Percentiles rank a stretch among this genome's conserved stretches.
Conservation (phyloP, 768 basidiomycete species). For the Termitomyces sp. region DNA sequence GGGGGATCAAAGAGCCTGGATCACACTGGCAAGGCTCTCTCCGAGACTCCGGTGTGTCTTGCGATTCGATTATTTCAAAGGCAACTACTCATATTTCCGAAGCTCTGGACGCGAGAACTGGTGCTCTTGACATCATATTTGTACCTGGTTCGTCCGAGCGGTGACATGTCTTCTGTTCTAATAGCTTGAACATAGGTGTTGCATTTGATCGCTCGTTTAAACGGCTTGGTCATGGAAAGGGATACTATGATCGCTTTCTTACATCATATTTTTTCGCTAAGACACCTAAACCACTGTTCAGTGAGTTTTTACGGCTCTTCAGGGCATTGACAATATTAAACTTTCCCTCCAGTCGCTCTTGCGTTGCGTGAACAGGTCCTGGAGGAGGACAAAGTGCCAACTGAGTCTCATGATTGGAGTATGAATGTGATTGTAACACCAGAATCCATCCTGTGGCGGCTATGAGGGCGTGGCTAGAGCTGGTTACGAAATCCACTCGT, state of each 20-base stretch:
- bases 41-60: slow-evolving; percentile 49
- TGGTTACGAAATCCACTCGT: not conserved
- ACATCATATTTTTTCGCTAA: slow-evolving; percentile 44
- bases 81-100: not conserved
- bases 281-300: slow-evolving; percentile 50
- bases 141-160: slow-evolving; percentile 50
- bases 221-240: slow-evolving; percentile 79
- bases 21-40: slow-evolving; percentile 34
- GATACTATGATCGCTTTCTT: slow-evolving; percentile 78
- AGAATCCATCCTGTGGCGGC: slow-evolving; percentile 22
- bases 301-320: slow-evolving; percentile 30
- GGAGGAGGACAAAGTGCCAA: slow-evolving; percentile 47
- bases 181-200: slow-evolving; percentile 42
- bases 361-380: slow-evolving; percentile 63
- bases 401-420: slow-evolving; percentile 55
- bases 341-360: slow-evolving; percentile 49
- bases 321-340: slow-evolving; percentile 8
- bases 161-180: not conserved
- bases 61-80: not conserved
- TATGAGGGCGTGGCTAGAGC: not conserved
- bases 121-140: slow-evolving; percentile 58
- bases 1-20: slow-evolving; percentile 75
- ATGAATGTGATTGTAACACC: slow-evolving; percentile 58
- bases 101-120: slow-evolving; percentile 35
- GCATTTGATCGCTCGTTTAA: slow-evolving; percentile 69